A percentile compares a stretch with the other conserved stretches of the same genome.
phyloP scores from a whole-genome alignment of 176 grass and related monocot genomes.

The Aegilops bicornis region DNA sequence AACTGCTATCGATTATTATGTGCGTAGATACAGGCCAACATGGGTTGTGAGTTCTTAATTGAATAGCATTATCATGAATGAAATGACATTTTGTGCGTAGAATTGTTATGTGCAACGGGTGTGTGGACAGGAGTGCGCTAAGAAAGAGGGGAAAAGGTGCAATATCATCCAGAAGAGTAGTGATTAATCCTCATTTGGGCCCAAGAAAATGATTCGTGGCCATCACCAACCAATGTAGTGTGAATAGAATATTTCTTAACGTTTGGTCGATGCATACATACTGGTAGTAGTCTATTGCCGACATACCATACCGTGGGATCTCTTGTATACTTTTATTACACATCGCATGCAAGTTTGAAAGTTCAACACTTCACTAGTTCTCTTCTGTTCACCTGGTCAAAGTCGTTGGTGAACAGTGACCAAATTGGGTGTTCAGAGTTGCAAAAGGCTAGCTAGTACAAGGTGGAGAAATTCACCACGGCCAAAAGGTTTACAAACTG shows the following conservation, averaged over 20 bases:
- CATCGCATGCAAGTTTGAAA: neutral
- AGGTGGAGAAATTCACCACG: neutral
- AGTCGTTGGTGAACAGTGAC: neutral
- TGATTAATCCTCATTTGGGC: constrained; percentile 1
- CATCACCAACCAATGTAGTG: neutral
- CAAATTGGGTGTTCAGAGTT: neutral
- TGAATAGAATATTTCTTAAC: neutral
- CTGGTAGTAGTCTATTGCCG: neutral
- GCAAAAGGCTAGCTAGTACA: neutral
- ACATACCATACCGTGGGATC: neutral
- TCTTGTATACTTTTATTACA: neutral
- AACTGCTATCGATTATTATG: neutral
- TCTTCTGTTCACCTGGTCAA: neutral
- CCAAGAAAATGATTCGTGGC: neutral
- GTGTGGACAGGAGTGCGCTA: neutral
- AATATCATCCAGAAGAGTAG: neutral
- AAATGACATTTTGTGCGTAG: neutral
- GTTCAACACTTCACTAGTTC: neutral
- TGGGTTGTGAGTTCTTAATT: neutral
- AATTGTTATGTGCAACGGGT: neutral
- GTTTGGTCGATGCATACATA: neutral
- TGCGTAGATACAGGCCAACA: neutral
- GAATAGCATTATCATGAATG: neutral
- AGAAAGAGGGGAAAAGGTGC: neutral
- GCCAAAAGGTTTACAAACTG: neutral